Percentiles rank a stretch among this genome's conserved stretches.
These are phyloP conservation scores for Myxozyma neglecta DNA, from an alignment of 805 yeast species.

Conservation along the genomic window DNA sequence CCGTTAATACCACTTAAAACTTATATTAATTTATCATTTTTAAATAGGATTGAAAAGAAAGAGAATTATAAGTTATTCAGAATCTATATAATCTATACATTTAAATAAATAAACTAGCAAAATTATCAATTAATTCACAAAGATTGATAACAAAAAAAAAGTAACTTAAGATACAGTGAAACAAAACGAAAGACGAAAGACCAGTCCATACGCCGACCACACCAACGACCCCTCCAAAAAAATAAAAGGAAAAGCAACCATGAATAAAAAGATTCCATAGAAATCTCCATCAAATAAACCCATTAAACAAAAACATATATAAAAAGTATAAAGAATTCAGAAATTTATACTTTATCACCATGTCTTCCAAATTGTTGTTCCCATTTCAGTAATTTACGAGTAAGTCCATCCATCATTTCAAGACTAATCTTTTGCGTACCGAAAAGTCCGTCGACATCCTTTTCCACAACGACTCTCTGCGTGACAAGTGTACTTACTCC, in stretches of 20 bases:
- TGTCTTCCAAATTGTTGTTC: conserved; percentile 66
- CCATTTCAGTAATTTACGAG: conserved; percentile 73
- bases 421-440: conserved; percentile 61
- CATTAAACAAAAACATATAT: background rate
- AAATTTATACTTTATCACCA: conserved; percentile 33
- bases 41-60: no score
- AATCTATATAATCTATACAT: no score
- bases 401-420: conserved; percentile 66
- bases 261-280: background rate
- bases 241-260: background rate
- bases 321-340: background rate
- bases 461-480: conserved; percentile 34
- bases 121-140: no score
- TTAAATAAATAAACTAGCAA: no score
- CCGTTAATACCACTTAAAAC: no score
- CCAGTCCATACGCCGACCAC: no score
- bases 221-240: background rate
- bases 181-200: no score
- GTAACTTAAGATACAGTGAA: no score
- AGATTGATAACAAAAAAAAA: no score
- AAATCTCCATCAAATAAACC: background rate
- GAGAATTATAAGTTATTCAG: no score
- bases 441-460: conserved; percentile 44
- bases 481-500: conserved; percentile 3
- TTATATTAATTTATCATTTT: no score